A percentile compares a stretch with the other conserved stretches of the same genome.
phyloP scores from a whole-genome alignment of 768 basidiomycete species.

The Clitopilus passeckerianus region DNA sequence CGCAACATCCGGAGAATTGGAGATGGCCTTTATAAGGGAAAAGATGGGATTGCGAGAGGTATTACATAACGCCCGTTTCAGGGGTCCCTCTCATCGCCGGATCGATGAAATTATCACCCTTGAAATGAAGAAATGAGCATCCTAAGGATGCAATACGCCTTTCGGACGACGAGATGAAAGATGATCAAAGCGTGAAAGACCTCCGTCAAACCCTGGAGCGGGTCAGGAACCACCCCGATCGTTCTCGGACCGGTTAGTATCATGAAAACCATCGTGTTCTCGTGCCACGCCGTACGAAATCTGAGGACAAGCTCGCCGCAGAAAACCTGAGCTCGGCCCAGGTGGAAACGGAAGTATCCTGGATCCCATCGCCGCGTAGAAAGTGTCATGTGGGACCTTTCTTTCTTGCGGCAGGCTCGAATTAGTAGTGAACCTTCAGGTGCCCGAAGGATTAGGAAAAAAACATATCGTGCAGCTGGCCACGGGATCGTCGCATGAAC shows the following conservation, averaged over 20 bases:
- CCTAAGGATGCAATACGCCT: conserved; percentile 3
- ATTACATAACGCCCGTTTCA: conserved; percentile 4
- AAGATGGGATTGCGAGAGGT: background rate
- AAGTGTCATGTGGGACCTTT: background rate
- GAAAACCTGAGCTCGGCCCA: background rate
- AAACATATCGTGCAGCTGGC: background rate
- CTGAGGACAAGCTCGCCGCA: background rate
- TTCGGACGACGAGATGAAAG: background rate
- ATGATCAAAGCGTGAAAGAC: background rate
- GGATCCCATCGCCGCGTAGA: background rate
- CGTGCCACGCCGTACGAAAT: background rate
- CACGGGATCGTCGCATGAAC: background rate
- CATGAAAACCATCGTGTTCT: background rate
- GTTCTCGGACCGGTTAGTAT: background rate
- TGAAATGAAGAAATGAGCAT: conserved; percentile 7
- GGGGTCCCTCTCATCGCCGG: conserved; percentile 7
- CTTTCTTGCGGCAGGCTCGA: background rate
- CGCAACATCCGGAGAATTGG: conserved; percentile 15
- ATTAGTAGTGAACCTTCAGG: background rate
- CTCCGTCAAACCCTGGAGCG: background rate
- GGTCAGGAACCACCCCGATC: background rate
- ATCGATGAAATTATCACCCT: conserved; percentile 10
- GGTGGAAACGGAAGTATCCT: background rate
- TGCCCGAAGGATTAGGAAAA: background rate
- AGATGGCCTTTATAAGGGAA: conserved; percentile 13